Evolutionary conservation across 2,329 filamentous ascomycete genomes (phyloP), one percentile per base, ranked within the genome.

Genomic region (Blastomyces silverae): DNA sequence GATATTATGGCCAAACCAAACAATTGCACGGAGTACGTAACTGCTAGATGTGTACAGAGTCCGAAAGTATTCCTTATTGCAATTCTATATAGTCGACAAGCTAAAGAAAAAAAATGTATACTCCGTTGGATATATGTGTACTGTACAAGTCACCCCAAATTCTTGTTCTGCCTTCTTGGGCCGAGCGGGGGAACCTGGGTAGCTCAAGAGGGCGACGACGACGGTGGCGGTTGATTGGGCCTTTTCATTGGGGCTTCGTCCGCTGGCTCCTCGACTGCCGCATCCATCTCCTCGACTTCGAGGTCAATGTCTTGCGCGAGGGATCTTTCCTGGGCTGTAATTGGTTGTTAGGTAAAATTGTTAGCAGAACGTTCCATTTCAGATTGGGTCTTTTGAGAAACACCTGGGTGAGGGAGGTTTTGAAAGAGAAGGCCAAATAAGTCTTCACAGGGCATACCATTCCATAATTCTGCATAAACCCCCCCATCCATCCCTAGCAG

Each of bases 381-480:
- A 50, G 48, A 34, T 11, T 58, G 53, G 8, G 22, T n/a, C n/a
- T 46, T 28, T 10, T 3, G 55, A 46, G n/a, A 15, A 46, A n/a
- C 31, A 44, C 17, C 42, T 44, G 22, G 10, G 11, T 7, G 50
- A 15, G 50, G 13, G 20, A 7, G 10, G 5, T 22, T 25, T 28
- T 11, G n/a, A 7, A 11, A 28, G 22, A 22, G 22, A 25, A 25
- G 11, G 3, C 20, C 10, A 25, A 39, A 22, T n/a, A 58, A 20
- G 20, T 37, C 53, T 56, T 58, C 56, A 44, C 25, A 42, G 4
- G n/a, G 82, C 87, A 82, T 79, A 90, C 89, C 88, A 79, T 88
- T 92, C 93, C 93, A 97, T 57, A 97, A 80, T 77, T 96, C 89
- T 7, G 90, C 87, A 76, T 97, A 97, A 28, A 97, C 81, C 0